Evolutionary conservation across 257 asterid genomes (phyloP).

Genomic region (Agastache rugosa): DNA sequence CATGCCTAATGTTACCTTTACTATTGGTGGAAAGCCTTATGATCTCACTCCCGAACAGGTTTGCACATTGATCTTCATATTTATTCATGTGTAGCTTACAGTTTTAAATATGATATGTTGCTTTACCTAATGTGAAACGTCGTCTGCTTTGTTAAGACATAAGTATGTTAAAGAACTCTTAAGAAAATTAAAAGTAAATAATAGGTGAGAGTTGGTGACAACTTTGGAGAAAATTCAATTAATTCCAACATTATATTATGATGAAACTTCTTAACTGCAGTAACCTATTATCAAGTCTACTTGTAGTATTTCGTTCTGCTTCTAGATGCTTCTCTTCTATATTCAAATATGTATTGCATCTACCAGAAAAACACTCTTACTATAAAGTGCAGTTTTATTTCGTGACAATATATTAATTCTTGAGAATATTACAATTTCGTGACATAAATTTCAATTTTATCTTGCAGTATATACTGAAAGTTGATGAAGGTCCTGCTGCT

Average conservation of each 20-base stretch:
- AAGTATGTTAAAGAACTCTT: neutral
- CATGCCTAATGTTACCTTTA: slow-evolving; percentile 77
- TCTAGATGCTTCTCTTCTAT: no score
- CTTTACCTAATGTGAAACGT: neutral
- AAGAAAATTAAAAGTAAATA: neutral
- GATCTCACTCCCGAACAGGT: slow-evolving; percentile 91
- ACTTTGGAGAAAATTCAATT: neutral
- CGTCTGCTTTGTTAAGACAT: neutral
- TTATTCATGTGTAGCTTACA: neutral
- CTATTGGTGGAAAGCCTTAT: slow-evolving; percentile 62
- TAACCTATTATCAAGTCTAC: no score
- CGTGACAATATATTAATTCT: neutral
- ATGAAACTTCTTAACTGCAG: neutral
- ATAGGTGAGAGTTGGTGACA: neutral
- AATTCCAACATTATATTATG: no score
- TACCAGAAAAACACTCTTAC: neutral
- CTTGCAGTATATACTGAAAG: slow-evolving; percentile 78
- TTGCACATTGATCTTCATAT: neutral
- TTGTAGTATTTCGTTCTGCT: neutral
- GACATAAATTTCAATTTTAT: neutral
- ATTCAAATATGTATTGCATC: neutral
- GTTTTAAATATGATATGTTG: neutral
- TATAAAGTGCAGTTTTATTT: no score
- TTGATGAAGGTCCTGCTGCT: slow-evolving; percentile 64
- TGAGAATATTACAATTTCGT: neutral